A percentile compares a stretch with the other conserved stretches of the same genome.
phyloP scores from a whole-genome alignment of 1,139 yeast species.

The Debaryomycetaceae sp. region DNA sequence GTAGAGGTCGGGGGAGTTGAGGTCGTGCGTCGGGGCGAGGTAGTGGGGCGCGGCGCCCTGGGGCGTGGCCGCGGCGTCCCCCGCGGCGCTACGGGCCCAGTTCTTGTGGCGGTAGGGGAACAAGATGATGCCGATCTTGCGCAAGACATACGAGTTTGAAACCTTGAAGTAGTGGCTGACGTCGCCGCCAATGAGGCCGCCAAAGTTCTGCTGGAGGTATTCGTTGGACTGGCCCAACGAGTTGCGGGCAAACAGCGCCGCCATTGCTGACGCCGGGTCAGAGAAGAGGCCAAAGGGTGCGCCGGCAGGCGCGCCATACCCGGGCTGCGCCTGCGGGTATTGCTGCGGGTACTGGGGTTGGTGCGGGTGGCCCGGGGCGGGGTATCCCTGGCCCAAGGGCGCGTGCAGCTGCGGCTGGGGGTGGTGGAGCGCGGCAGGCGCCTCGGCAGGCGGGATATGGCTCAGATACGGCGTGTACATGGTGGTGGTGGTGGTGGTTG shows the following conservation, averaged over 20 bases:
- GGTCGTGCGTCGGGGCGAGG: constrained; percentile 75
- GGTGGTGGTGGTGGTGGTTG: neutral
- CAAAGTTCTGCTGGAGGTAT: constrained; percentile 69
- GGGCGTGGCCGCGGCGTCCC: constrained; percentile 22
- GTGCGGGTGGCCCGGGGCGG: constrained; percentile 13
- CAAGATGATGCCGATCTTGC: constrained; percentile 66
- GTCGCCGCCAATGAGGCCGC: constrained; percentile 50
- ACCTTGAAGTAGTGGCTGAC: constrained; percentile 87
- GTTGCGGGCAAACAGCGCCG: constrained; percentile 82
- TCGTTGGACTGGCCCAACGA: constrained; percentile 73
- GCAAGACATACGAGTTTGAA: constrained; percentile 78
- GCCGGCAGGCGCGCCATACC: constrained; percentile 8
- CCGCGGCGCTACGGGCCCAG: constrained; percentile 49
- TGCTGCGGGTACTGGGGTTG: constrained; percentile 11
- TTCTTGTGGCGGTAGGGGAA: constrained; percentile 85
- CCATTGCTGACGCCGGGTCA: constrained; percentile 82
- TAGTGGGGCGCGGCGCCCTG: constrained; percentile 34
- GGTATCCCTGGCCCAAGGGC: constrained; percentile 10
- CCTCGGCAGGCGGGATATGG: constrained; percentile 12
- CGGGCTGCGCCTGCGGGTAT: constrained; percentile 4
- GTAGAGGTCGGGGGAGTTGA: constrained; percentile 94
- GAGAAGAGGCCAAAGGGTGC: constrained; percentile 42
- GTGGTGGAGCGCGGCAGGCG: constrained; percentile 21
- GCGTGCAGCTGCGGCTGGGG: constrained; percentile 31
- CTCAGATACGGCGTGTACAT: constrained; percentile 46